Base-by-base conservation (phyloP, 306 rosid species). In the Rosa chinensis region DNA sequence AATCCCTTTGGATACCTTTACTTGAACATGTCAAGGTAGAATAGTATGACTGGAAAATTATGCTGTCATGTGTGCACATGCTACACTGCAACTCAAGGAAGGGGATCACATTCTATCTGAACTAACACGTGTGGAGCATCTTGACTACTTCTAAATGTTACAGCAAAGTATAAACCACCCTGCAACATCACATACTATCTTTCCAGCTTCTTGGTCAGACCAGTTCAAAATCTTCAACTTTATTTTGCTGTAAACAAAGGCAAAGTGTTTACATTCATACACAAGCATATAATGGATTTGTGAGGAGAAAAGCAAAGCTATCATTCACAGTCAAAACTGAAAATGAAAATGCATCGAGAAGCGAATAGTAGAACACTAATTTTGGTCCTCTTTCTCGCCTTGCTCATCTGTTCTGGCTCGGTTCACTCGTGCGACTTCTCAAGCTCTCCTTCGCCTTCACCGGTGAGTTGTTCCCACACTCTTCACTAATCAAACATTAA, bases 371-470 rank as follows among this genome's bases (percentile, higher is more conserved):
- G 45, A 82, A 73, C 74, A 48, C 50, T 77, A 70, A 17, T 72
- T 32, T 40, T 82, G 6, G 35, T 39, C 61, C 35, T 82, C 67
- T 1, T 80, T n/a, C 9, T 81, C 25, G 5, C 77, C 74, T 25
- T 72, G 62, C 52, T 84, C 83, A 58, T 53, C 74, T 76, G 66
- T 52, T 70, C 86, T 69, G 74, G 76, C 73, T 64, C 12, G 10
- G 66, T 58, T 76, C 83, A 66, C 77, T 80, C 86, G 2, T 47
- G 61, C 67, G 32, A 58, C 43, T 70, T 71, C 5, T 39, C 78
- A 25, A 48, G 11, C 28, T 77, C 87, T 67, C 92, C 89, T 48
- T 73, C 95, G 0, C 91, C 86, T 55, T 80, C 89, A 58, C 87
- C 87, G 0, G 92, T 87, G 73, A 61, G 94, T 80, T 59, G 32